phyloP scores from a whole-genome alignment of 2,329 filamentous ascomycete species.

The Catunica adiposa region DNA sequence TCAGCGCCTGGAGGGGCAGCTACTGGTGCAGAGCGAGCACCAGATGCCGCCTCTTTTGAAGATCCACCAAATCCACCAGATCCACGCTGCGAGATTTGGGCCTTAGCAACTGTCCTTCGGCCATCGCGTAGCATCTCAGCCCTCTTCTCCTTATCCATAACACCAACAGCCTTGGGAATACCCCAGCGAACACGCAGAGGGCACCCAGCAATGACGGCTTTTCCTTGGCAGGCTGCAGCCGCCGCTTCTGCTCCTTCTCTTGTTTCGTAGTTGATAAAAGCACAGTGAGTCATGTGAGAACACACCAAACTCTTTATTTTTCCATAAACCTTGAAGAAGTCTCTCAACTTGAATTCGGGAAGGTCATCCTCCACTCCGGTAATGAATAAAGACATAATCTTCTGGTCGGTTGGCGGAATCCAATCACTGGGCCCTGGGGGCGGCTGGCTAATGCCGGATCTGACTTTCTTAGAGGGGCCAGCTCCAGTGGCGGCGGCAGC shows the following conservation, averaged over 20 bases:
- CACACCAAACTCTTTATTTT: conserved; percentile 86
- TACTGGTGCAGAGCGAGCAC: conserved; percentile 17
- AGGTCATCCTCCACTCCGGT: conserved; percentile 94
- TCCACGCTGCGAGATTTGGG: neutral
- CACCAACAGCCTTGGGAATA: conserved; percentile 78
- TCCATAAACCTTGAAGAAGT: conserved; percentile 78
- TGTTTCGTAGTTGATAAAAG: conserved; percentile 86
- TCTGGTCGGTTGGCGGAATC: conserved; percentile 63
- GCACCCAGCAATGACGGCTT: conserved; percentile 77
- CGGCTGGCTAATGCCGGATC: conserved; percentile 22
- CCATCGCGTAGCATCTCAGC: conserved; percentile 66
- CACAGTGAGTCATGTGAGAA: conserved; percentile 92
- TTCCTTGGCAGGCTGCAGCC: conserved; percentile 68
- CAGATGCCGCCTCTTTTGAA: neutral
- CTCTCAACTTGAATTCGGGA: conserved; percentile 77
- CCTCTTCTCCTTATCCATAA: conserved; percentile 73
- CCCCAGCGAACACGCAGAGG: conserved; percentile 86
- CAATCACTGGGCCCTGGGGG: conserved; percentile 66
- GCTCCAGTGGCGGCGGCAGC: conserved; percentile 36
- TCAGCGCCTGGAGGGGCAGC: conserved; percentile 65
- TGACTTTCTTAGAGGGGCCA: conserved; percentile 28
- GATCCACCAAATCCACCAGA: neutral
- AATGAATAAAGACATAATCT: conserved; percentile 83
- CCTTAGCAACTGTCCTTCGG: conserved; percentile 16
- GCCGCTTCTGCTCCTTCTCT: conserved; percentile 74